Conservation (phyloP, 805 yeast genomes). For the Kodamaea fukazawae region DNA sequence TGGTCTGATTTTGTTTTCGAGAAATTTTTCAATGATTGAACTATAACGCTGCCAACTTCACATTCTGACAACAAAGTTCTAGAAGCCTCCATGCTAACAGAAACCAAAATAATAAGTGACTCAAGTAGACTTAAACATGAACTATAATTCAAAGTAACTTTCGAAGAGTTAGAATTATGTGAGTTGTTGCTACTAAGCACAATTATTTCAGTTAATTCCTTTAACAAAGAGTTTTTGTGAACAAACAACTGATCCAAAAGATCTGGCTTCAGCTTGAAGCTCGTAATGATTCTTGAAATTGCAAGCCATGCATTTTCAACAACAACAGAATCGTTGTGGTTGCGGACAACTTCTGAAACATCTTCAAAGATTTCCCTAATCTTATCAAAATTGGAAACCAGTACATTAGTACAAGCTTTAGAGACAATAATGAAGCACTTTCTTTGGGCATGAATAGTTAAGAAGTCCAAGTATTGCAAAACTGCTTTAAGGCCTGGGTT, state of each 20-base stretch:
- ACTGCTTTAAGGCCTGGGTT: constrained; percentile 65
- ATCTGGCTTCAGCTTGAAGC: constrained; percentile 44
- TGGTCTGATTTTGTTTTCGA: constrained; percentile 28
- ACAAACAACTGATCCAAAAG: constrained; percentile 44
- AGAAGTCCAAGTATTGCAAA: constrained; percentile 76
- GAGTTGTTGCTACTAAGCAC: constrained; percentile 27
- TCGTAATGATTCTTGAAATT: constrained; percentile 53
- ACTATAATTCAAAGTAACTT: constrained; percentile 29
- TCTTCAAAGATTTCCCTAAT: constrained; percentile 58
- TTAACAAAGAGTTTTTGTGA: constrained; percentile 16
- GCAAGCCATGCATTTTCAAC: constrained; percentile 66
- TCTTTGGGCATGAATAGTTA: constrained; percentile 84
- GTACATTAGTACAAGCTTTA: constrained; percentile 56
- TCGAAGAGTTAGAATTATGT: constrained; percentile 17
- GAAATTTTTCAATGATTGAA: constrained; percentile 50
- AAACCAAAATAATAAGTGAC: constrained; percentile 44
- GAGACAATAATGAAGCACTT: constrained; percentile 74
- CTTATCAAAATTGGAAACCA: constrained; percentile 41
- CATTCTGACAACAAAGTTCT: constrained; percentile 46
- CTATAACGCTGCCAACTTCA: constrained; percentile 47
- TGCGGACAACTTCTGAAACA: constrained; percentile 54
- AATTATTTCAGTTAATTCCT: constrained; percentile 23
- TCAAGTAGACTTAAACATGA: constrained; percentile 41
- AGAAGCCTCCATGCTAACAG: constrained; percentile 43
- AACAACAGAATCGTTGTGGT: constrained; percentile 55